Conservation (phyloP, 768 basidiomycete genomes). For the Termitomyces heimii region DNA sequence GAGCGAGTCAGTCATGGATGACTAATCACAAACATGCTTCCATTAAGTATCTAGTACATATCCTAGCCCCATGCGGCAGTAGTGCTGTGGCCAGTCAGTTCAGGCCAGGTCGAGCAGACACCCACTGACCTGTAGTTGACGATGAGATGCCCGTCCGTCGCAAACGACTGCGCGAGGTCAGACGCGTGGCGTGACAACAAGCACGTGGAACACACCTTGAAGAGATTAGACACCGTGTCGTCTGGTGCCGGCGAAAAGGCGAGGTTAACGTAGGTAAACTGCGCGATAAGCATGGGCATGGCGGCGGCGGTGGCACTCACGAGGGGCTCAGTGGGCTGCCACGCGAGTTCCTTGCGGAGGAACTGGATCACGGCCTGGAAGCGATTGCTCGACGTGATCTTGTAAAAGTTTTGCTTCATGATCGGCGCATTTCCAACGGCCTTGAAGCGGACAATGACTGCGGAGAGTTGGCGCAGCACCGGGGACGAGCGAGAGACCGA, state of each 20-base stretch:
- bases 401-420: conserved; percentile 99
- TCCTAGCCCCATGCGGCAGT: conserved; percentile 39
- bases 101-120: neutral
- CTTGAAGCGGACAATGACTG: conserved; percentile 96
- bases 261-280: conserved; percentile 43
- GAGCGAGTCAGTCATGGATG: no score
- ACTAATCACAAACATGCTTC: no score
- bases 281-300: neutral
- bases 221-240: conserved; percentile 74
- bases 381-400: conserved; percentile 89
- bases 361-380: conserved; percentile 97
- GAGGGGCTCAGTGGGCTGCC: conserved; percentile 81
- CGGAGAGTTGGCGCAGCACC: neutral
- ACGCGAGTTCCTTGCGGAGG: conserved; percentile 80
- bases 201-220: conserved; percentile 40
- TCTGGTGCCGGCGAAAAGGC: conserved; percentile 82
- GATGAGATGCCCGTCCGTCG: conserved; percentile 84
- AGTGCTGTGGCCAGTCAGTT: conserved; percentile 20
- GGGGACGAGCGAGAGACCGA: conserved; percentile 21
- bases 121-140: conserved; percentile 78
- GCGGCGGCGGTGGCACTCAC: conserved; percentile 34
- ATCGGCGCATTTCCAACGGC: conserved; percentile 97
- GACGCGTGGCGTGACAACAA: neutral
- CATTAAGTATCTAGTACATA: neutral
- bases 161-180: conserved; percentile 56